A percentile compares a stretch with the other conserved stretches of the same genome.
These are phyloP conservation scores for Steccherinum ochraceum DNA, from an alignment of 768 basidiomycete species.

Conservation along the genomic window DNA sequence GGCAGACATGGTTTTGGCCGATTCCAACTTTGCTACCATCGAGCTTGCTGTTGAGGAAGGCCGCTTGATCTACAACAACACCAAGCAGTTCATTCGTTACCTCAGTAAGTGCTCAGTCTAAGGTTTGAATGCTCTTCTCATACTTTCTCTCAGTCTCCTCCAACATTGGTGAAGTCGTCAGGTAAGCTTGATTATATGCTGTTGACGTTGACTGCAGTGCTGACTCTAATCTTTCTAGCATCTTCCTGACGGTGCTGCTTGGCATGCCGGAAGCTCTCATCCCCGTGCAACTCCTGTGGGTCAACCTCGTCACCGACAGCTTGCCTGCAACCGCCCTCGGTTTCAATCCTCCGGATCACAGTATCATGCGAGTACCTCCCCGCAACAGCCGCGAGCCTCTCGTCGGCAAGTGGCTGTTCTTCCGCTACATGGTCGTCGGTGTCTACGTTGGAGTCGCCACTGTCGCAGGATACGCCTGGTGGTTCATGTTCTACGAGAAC, in stretches of 20 bases:
- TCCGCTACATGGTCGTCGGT: slow-evolving; percentile 92
- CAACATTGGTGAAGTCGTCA: slow-evolving; percentile 96
- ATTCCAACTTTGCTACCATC: slow-evolving; percentile 97
- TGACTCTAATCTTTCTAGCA: slow-evolving; percentile 40
- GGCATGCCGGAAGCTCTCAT: slow-evolving; percentile 99
- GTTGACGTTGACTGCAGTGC: background rate
- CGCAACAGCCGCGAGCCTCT: slow-evolving; percentile 87
- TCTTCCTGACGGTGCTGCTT: slow-evolving; percentile 93
- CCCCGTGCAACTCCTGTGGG: slow-evolving; percentile 97
- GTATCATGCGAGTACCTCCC: slow-evolving; percentile 94
- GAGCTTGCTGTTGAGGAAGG: slow-evolving; percentile 97
- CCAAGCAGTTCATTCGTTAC: slow-evolving; percentile 99
- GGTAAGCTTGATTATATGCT: slow-evolving; percentile 24
- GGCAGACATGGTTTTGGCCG: slow-evolving; percentile 96
- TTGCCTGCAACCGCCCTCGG: slow-evolving; percentile 95
- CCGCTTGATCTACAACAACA: slow-evolving; percentile 97
- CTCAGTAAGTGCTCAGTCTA: slow-evolving; percentile 55
- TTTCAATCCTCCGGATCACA: slow-evolving; percentile 95
- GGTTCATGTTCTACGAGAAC: slow-evolving; percentile 88
- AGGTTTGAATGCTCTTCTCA: background rate
- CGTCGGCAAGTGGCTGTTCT: slow-evolving; percentile 89
- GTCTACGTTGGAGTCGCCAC: slow-evolving; percentile 92
- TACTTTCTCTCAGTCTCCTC: slow-evolving; percentile 60
- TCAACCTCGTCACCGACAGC: slow-evolving; percentile 96
- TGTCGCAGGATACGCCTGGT: slow-evolving; percentile 98